A percentile compares a stretch with the other conserved stretches of the same genome.
phyloP scores from a whole-genome alignment of 306 rosid species.

The Carpinus viminea region DNA sequence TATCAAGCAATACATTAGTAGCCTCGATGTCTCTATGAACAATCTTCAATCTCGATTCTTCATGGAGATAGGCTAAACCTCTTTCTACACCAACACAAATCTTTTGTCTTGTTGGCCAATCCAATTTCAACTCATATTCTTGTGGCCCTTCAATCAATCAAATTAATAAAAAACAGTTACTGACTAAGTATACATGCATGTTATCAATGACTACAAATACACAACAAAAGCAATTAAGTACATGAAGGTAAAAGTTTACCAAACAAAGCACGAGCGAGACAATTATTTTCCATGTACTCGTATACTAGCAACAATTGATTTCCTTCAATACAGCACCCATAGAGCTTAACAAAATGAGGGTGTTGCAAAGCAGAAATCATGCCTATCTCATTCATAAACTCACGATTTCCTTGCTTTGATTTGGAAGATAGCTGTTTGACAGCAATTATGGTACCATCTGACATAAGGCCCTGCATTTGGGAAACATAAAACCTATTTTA shows the following conservation, averaged over 20 bases:
- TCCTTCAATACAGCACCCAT: conserved; percentile 47
- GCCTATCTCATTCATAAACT: conserved; percentile 45
- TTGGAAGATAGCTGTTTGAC: conserved; percentile 42
- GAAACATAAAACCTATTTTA: neutral
- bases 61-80: conserved; percentile 40
- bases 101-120: conserved; percentile 39
- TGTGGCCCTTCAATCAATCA: conserved; percentile 19
- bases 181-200: neutral
- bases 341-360: conserved; percentile 44
- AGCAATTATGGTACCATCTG: conserved; percentile 28
- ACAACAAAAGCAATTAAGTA: neutral
- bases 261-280: conserved; percentile 35
- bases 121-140: conserved; percentile 21
- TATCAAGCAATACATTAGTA: conserved; percentile 44
- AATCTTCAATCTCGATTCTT: conserved; percentile 40
- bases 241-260: conserved; percentile 21
- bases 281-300: conserved; percentile 41
- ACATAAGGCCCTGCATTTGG: conserved; percentile 33
- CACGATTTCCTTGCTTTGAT: conserved; percentile 47
- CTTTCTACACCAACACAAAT: conserved; percentile 37
- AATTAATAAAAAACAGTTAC: neutral
- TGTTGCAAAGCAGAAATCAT: conserved; percentile 47
- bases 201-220: neutral
- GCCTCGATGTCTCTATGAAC: conserved; percentile 56
- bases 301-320: conserved; percentile 39